Conservation (phyloP, 495 filamentous ascomycete genomes). For the Acidomyces sp. region DNA sequence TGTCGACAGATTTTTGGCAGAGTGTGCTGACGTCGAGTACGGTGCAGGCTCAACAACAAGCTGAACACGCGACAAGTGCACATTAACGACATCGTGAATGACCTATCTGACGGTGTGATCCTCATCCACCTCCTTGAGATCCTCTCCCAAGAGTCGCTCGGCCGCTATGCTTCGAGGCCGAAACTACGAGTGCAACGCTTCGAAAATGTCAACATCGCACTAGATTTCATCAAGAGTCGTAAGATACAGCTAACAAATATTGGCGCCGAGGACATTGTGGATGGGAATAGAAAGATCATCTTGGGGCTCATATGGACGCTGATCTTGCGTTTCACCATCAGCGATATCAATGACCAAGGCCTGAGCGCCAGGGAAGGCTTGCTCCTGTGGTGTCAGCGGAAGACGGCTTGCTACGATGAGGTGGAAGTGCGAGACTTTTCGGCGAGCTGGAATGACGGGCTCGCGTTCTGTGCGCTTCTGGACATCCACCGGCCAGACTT, state of each 20-base stretch:
- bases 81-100: constrained; percentile 71
- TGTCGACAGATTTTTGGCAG: not conserved
- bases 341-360: constrained; percentile 94
- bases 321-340: constrained; percentile 95
- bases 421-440: constrained; percentile 92
- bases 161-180: constrained; percentile 88
- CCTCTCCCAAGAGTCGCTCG: constrained; percentile 81
- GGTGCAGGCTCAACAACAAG: constrained; percentile 82
- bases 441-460: constrained; percentile 87
- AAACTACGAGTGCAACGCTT: constrained; percentile 94
- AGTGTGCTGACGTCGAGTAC: not conserved
- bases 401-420: constrained; percentile 95
- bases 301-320: constrained; percentile 94
- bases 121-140: constrained; percentile 96
- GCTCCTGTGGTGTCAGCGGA: constrained; percentile 92
- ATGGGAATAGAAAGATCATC: constrained; percentile 96
- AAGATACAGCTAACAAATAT: constrained; percentile 97
- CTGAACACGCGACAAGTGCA: constrained; percentile 57
- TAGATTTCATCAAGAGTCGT: constrained; percentile 81
- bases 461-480: constrained; percentile 90
- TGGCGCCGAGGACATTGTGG: constrained; percentile 94
- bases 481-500: constrained; percentile 95
- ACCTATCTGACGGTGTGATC: constrained; percentile 86
- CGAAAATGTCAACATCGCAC: constrained; percentile 92
- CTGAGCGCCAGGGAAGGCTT: constrained; percentile 96